phyloP scores from a whole-genome alignment of 805 yeast genomes.

The Yarrowia phangngaensis region DNA sequence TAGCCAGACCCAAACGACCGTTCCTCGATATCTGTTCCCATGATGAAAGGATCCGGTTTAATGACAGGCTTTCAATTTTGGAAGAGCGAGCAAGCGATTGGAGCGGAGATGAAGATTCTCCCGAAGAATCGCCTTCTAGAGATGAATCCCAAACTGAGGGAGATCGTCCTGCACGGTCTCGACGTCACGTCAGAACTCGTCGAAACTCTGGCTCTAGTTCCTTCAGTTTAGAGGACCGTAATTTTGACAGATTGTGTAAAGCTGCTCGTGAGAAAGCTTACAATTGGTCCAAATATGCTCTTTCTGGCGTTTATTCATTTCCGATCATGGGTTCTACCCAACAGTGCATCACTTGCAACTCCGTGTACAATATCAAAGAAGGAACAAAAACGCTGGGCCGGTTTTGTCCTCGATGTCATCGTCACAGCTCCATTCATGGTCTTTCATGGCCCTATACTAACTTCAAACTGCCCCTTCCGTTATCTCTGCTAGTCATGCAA shows the following conservation, averaged over 20 bases:
- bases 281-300: conserved; percentile 3
- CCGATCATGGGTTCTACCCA: background rate
- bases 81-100: conserved; percentile 6
- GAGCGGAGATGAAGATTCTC: background rate
- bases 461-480: background rate
- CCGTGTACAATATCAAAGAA: background rate
- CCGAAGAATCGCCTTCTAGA: conserved; percentile 11
- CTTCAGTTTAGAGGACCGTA: conserved; percentile 10
- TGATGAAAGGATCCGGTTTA: conserved; percentile 1
- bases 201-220: conserved; percentile 1
- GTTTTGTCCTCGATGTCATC: conserved; percentile 37
- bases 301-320: conserved; percentile 1
- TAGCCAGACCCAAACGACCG: background rate
- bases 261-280: conserved; percentile 8
- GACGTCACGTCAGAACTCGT: background rate
- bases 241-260: conserved; percentile 8
- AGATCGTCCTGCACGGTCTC: conserved; percentile 3
- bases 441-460: conserved; percentile 35
- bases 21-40: conserved; percentile 1
- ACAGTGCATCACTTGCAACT: background rate
- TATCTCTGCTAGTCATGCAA: background rate
- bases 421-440: conserved; percentile 36
- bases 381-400: conserved; percentile 28
- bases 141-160: too few relatives aligned
- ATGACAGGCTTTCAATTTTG: background rate